phyloP scores from a whole-genome alignment of 2,329 filamentous ascomycete genomes.

The Cladobotryum protrusum region DNA sequence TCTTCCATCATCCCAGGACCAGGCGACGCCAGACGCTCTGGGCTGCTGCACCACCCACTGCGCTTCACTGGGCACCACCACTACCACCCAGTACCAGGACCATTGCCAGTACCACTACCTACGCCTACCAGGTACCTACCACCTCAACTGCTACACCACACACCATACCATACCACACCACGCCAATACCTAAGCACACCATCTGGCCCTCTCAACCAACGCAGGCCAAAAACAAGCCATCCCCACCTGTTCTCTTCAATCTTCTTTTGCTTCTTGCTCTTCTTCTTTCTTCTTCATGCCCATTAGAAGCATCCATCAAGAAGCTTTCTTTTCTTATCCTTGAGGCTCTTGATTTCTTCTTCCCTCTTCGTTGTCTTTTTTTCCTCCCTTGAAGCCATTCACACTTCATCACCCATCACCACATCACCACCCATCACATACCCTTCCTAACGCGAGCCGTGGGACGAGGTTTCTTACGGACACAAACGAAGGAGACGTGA shows the following conservation, averaged over 20 bases:
- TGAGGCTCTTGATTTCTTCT: slow-evolving; percentile 7
- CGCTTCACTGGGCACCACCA: not conserved
- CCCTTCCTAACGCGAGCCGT: not conserved
- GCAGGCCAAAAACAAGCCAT: too few relatives aligned
- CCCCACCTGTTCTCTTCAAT: not conserved
- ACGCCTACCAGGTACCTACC: too few relatives aligned
- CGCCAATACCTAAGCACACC: too few relatives aligned
- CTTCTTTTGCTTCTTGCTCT: not conserved
- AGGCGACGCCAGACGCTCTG: too few relatives aligned
- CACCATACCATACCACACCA: too few relatives aligned
- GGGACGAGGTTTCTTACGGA: slow-evolving; percentile 1
- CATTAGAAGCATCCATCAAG: too few relatives aligned
- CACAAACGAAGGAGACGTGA: not conserved
- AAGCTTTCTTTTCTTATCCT: not conserved
- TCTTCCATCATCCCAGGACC: slow-evolving; percentile 8
- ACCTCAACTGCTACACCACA: too few relatives aligned
- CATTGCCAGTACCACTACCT: too few relatives aligned
- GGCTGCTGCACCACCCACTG: not conserved
- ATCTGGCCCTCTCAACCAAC: too few relatives aligned
- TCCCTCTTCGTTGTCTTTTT: slow-evolving; percentile 5
- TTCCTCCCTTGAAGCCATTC: slow-evolving; percentile 2
- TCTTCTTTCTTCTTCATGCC: not conserved
- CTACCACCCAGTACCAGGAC: too few relatives aligned
- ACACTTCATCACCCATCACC: too few relatives aligned
- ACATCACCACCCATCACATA: too few relatives aligned